phyloP scores from a whole-genome alignment of 2,329 filamentous ascomycete genomes.

The Aspergillus fijiensis region DNA sequence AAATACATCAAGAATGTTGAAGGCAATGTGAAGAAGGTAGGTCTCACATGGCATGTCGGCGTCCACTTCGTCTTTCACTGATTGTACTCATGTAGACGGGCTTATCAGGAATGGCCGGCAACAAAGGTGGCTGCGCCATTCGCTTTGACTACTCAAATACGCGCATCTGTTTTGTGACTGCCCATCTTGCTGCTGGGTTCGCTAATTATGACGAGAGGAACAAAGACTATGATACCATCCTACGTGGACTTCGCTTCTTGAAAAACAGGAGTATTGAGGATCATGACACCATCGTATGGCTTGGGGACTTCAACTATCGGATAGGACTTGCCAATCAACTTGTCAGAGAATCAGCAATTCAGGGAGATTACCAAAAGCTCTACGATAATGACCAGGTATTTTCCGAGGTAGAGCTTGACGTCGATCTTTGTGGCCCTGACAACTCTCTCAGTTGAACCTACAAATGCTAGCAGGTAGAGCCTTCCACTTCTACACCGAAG shows the following conservation, averaged over 20 bases:
- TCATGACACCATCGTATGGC: conserved; percentile 88
- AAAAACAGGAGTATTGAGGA: conserved; percentile 87
- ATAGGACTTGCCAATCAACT: conserved; percentile 80
- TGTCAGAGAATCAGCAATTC: conserved; percentile 71
- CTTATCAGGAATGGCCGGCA: conserved; percentile 94
- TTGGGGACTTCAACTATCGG: conserved; percentile 97
- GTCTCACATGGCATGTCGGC: conserved; percentile 17
- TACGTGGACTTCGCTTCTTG: conserved; percentile 84
- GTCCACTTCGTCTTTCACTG: conserved; percentile 30
- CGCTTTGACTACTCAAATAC: conserved; percentile 93
- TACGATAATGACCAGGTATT: conserved; percentile 86
- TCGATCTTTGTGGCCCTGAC: conserved; percentile 13
- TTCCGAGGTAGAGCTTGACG: background rate
- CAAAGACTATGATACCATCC: conserved; percentile 86
- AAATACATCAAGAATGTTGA: conserved; percentile 93
- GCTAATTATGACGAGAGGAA: conserved; percentile 96
- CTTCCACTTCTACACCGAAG: conserved; percentile 90
- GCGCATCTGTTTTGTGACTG: conserved; percentile 90
- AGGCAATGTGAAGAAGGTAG: conserved; percentile 83
- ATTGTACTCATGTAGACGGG: conserved; percentile 55
- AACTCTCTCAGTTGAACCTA: conserved; percentile 68
- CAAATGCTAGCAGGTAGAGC: conserved; percentile 92
- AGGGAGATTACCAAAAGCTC: conserved; percentile 70
- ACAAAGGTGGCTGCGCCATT: conserved; percentile 96
- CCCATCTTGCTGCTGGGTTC: conserved; percentile 93